Base-by-base conservation (phyloP, 768 basidiomycete species). In the Leccinum variicolor region DNA sequence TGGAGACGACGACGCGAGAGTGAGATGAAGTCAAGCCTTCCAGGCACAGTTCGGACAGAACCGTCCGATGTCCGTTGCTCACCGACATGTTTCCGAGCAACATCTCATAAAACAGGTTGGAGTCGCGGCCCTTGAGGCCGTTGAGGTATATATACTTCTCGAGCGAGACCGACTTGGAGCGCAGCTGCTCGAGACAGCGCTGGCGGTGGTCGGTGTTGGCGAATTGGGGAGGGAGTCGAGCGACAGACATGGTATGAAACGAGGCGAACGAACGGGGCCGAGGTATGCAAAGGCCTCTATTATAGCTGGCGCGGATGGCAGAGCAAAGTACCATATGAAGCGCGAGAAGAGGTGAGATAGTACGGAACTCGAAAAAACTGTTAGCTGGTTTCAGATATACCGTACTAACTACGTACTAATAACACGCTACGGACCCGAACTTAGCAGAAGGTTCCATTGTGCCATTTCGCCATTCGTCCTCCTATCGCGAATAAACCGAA, bases 61-160 rank as follows among this genome's bases (percentile, higher is more conserved):
- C 17, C 1, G 50, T 25, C 39, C 31, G 31, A 31, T 41, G 9
- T 26, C 5, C 1, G 34, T 7, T 21, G 60, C 79, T 62, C 57
- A 79, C 87, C 66, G 80, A 73, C 79, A 89, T 80, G 68, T 88
- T 83, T 59, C 74, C 78, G 36, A 84, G 74, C 13, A 87, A 63
- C 31, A 89, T 76, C 39, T 81, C 77, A 66, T 89, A 90, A 72
- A 89, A 91, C 14, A 90, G 75, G 51, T 79, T 76, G 28, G 82
- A 73, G 64, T 90, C 83, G 59, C 84, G 79, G 33, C 79, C 76
- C 62, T 89, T 83, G 65, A 90, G 77, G 10, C 80, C 80, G 39
- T 79, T 81, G 58, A 90, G 79, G 69, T 83, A 89, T 60, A 88
- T 85, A 72, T 90, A 87, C 68, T 87, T 84, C 57, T 89, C 85